Conservation (phyloP, 768 basidiomycete genomes). For the Termitomyces sp. region DNA sequence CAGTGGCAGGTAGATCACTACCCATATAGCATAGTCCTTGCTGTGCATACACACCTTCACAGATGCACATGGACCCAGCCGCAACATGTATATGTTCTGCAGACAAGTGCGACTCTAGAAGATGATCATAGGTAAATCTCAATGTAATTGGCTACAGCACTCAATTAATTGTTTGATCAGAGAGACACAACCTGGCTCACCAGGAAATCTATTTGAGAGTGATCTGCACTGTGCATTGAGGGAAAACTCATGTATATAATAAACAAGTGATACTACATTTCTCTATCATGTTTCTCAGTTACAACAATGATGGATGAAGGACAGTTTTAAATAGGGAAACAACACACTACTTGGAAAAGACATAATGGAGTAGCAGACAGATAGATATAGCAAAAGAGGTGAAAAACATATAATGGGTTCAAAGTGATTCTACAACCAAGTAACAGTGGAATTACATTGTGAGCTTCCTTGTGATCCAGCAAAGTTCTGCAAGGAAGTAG, state of each 20-base stretch:
- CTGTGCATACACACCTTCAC: not conserved
- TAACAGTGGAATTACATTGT: too few relatives aligned
- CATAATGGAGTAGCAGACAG: not conserved
- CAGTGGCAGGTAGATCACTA: not conserved
- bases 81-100: not conserved
- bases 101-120: not conserved
- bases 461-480: too few relatives aligned
- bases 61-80: not conserved
- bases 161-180: not conserved
- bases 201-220: not conserved
- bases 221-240: slow-evolving; percentile 2
- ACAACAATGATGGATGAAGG: not conserved
- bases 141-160: not conserved
- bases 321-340: not conserved
- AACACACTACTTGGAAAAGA: not conserved
- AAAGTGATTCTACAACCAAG: too few relatives aligned
- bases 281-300: slow-evolving; percentile 7
- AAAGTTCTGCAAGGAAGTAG: too few relatives aligned
- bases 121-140: not conserved
- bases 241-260: slow-evolving; percentile 9
- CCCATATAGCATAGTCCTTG: not conserved
- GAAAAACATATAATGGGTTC: not conserved
- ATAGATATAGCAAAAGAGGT: not conserved
- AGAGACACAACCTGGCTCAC: slow-evolving; percentile 2
- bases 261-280: slow-evolving; percentile 11